Base-by-base conservation (phyloP, 495 filamentous ascomycete genomes). In the Staphylotrichum tortipilum region DNA sequence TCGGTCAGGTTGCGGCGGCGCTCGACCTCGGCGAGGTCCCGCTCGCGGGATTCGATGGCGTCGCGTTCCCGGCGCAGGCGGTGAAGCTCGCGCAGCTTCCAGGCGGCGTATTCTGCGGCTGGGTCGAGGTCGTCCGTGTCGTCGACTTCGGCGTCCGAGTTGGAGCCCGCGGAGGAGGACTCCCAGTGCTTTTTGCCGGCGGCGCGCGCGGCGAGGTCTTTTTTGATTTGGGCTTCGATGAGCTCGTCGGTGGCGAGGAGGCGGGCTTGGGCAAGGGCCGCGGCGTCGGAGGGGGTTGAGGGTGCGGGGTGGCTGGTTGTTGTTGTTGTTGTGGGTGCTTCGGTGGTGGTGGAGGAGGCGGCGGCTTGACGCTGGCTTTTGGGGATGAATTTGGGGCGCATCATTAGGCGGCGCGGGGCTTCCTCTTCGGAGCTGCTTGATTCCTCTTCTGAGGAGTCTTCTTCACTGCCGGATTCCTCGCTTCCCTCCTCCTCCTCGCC, bases 81-180 rank as follows among this genome's bases (percentile, higher is more conserved):
- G 67, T 84, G 83, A 24, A 99, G 68, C 67, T 99, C 92, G 34
- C 92, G 81, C 37, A 97, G 73, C 61, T 94, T 94, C 92, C 92
- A 99, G 0, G 88, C 86, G 10, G 89, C 88, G 31, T 82, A 81
- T 61, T 99, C 92, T 2, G 87, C 88, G 55, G 89, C 90, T 0
- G 87, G 85, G 62, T 97, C 90, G 5, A 94, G 50, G 22, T 78
- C 87, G 62, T 99, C 92, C 19, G 96, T 82, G 37, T 84, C 83
- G 52, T 95, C 87, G 50, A 91, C 86, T 76, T 83, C 88, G 39
- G 77, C 74, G 53, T 80, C 79, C 53, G 34, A 78, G 14, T 83
- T 10, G 26, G 26, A 78, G n/a, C 83, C n/a, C n/a, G n/a, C n/a
- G n/a, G n/a, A n/a, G n/a, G n/a, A n/a, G n/a, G n/a, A n/a, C n/a